phyloP scores from a whole-genome alignment of 345 rosid species.

The Heritiera fomes region DNA sequence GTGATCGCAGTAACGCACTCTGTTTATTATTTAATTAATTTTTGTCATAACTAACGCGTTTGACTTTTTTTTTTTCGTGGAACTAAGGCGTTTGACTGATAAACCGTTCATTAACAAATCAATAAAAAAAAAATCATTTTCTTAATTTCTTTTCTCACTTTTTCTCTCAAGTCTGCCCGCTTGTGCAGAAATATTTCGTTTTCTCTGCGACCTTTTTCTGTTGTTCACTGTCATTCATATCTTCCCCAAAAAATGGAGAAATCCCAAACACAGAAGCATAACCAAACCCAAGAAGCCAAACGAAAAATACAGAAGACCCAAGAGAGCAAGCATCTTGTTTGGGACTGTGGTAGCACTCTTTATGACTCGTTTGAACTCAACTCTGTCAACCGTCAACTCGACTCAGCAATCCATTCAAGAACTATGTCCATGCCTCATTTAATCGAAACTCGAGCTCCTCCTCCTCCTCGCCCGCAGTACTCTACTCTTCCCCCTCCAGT shows the following conservation, averaged over 20 bases:
- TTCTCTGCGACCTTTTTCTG: neutral
- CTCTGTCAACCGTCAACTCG: conserved; percentile 69
- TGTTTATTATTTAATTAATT: neutral
- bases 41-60: conserved; percentile 34
- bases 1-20: conserved; percentile 30
- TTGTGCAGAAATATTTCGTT: neutral
- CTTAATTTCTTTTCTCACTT: neutral
- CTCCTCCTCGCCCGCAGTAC: conserved; percentile 25
- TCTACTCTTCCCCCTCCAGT: neutral
- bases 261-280: conserved; percentile 11
- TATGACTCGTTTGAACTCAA: conserved; percentile 88
- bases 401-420: conserved; percentile 63
- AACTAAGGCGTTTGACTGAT: too few species aligned
- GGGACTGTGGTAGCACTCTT: conserved; percentile 86
- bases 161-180: neutral
- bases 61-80: neutral
- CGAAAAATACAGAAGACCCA: conserved; percentile 1
- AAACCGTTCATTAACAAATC: too few species aligned
- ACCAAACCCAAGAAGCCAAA: neutral
- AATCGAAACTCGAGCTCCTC: conserved; percentile 27
- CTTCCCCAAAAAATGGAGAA: conserved; percentile 17
- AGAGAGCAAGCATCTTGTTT: conserved; percentile 29
- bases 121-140: neutral
- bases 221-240: too few species aligned
- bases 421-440: conserved; percentile 66